Percentiles rank a stretch among this genome's conserved stretches.
Conservation (phyloP, 192 early-diverging fungal species). For the Coemansia sp. region DNA sequence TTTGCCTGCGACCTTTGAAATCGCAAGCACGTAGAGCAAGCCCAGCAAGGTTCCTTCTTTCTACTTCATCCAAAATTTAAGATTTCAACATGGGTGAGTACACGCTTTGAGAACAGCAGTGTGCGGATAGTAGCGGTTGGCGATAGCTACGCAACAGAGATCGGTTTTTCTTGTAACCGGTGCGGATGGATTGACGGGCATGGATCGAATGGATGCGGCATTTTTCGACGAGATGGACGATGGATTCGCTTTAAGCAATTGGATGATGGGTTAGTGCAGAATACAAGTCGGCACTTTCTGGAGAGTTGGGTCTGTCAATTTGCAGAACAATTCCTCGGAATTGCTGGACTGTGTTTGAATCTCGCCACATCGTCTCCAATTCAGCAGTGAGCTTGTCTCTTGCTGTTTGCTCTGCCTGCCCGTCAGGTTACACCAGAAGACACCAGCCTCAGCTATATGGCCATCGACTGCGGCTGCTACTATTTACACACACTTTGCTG, state of each 20-base stretch:
- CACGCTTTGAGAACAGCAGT: slow-evolving; percentile 5
- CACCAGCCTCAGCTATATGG: neutral
- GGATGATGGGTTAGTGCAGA: neutral
- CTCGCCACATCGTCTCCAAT: neutral
- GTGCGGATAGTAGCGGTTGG: neutral
- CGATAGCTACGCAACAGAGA: neutral
- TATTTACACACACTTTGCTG: neutral
- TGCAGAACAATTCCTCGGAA: neutral
- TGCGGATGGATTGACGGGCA: neutral
- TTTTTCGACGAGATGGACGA: neutral
- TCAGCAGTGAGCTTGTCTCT: neutral
- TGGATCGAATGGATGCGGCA: slow-evolving; percentile 8
- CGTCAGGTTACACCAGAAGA: neutral
- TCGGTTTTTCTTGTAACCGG: neutral
- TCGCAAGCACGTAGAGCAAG: neutral
- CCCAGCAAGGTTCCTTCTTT: slow-evolving; percentile 16
- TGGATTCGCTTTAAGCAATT: slow-evolving; percentile 6
- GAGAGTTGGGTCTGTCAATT: neutral
- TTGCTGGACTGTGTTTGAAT: neutral
- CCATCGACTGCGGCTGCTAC: neutral
- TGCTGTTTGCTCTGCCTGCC: neutral
- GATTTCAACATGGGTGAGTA: slow-evolving; percentile 44
- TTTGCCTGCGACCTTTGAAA: neutral
- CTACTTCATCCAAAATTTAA: slow-evolving; percentile 36
- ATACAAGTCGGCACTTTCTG: neutral